Percentiles rank a stretch among this genome's conserved stretches.
phyloP scores from a whole-genome alignment of 2,329 filamentous ascomycete species.

The Sarocladium oryzae region DNA sequence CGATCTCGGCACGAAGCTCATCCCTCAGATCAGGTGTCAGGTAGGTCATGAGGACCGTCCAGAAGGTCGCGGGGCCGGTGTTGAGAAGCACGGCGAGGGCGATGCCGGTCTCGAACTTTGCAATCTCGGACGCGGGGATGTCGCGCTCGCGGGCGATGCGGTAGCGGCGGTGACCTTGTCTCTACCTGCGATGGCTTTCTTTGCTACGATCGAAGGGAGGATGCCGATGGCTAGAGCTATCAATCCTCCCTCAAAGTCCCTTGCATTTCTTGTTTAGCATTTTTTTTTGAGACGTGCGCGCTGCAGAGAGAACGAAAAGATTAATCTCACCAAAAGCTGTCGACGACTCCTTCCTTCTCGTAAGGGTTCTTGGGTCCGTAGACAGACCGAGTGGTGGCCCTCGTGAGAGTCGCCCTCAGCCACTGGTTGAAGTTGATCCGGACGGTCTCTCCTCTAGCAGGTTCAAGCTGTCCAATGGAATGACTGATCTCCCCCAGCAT shows the following conservation, averaged over 20 bases:
- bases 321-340: constrained; percentile 10
- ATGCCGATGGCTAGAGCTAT: constrained; percentile 8
- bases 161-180: constrained; percentile 5
- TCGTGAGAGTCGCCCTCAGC: constrained; percentile 9
- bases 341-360: constrained; percentile 10
- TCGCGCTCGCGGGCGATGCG: not conserved
- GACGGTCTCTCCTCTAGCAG: not conserved
- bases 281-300: not conserved
- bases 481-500: constrained; percentile 10
- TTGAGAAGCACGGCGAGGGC: constrained; percentile 1
- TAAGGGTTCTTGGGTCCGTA: constrained; percentile 13
- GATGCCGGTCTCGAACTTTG: not conserved
- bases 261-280: not conserved
- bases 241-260: constrained; percentile 3
- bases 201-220: constrained; percentile 6
- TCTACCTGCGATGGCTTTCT: constrained; percentile 3
- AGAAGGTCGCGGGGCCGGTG: not conserved
- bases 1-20: not conserved
- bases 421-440: constrained; percentile 9
- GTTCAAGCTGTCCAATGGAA: constrained; percentile 5
- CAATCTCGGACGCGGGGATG: not conserved
- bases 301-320: too few relatives aligned
- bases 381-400: constrained; percentile 11
- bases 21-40: not conserved
- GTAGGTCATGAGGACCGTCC: not conserved